A percentile compares a stretch with the other conserved stretches of the same genome.
Evolutionary conservation across 106 monocot genomes (phyloP).

Genomic region (Dendrobium nobile): DNA sequence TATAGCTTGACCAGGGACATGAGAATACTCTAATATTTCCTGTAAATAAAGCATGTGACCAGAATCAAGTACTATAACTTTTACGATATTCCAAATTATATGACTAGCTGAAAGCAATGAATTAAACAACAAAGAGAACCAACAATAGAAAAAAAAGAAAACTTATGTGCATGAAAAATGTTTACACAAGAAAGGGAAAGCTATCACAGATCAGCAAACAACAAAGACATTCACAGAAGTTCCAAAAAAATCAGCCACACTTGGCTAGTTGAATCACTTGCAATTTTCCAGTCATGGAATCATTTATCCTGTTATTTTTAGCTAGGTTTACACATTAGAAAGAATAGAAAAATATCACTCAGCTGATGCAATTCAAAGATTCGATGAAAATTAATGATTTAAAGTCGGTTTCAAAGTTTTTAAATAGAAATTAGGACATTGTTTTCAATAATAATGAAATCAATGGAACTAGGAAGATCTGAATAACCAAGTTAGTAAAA

Average conservation of each 20-base stretch:
- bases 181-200: background rate
- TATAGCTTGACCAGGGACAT: conserved; percentile 86
- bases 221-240: background rate
- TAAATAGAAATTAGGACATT: background rate
- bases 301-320: background rate
- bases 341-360: background rate
- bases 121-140: background rate
- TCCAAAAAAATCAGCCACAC: background rate
- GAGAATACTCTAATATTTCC: conserved; percentile 78
- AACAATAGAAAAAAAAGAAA: background rate
- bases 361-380: background rate
- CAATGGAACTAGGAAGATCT: too few species aligned
- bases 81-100: background rate
- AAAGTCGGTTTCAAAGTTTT: background rate
- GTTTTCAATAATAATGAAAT: too few species aligned
- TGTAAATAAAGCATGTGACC: conserved; percentile 17
- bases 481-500: too few species aligned
- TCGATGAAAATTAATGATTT: background rate
- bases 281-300: background rate
- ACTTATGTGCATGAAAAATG: background rate
- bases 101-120: background rate
- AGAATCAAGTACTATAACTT: background rate
- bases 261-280: background rate
- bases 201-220: background rate
- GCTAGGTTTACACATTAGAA: background rate